Evolutionary conservation across 2,329 filamentous ascomycete genomes (phyloP).

Genomic region (Ophiognomonia clavigignenti-juglandacearum): DNA sequence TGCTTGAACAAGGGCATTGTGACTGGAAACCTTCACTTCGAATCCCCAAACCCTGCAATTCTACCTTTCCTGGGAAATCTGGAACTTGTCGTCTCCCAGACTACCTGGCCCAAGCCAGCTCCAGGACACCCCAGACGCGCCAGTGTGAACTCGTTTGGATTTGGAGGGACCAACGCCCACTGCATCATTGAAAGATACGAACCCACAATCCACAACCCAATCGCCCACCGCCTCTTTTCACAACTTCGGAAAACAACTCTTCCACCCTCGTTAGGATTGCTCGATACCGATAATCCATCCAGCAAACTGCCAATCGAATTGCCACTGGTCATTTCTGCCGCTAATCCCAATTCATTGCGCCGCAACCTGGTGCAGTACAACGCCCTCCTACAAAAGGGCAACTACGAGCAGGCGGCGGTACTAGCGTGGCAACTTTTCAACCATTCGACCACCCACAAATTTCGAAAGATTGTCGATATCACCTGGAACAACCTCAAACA

Average conservation of each 20-base stretch:
- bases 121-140: slow-evolving; percentile 33
- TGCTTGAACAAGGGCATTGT: slow-evolving; percentile 34
- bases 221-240: slow-evolving; percentile 9
- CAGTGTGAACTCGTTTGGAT: slow-evolving; percentile 42
- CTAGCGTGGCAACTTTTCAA: slow-evolving; percentile 30
- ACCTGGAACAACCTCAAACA: slow-evolving; percentile 5
- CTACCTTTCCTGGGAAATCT: slow-evolving; percentile 29
- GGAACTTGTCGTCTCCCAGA: slow-evolving; percentile 23
- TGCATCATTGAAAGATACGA: slow-evolving; percentile 37
- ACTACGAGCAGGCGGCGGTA: slow-evolving; percentile 12
- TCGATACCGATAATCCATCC: neutral
- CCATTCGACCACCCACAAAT: slow-evolving; percentile 26
- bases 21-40: slow-evolving; percentile 39
- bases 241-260: neutral
- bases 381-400: slow-evolving; percentile 24
- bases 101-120: slow-evolving; percentile 31
- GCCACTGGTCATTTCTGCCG: slow-evolving; percentile 34
- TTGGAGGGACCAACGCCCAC: slow-evolving; percentile 40
- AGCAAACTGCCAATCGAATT: slow-evolving; percentile 16
- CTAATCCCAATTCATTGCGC: slow-evolving; percentile 29
- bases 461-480: slow-evolving; percentile 19
- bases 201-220: slow-evolving; percentile 25
- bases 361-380: slow-evolving; percentile 23
- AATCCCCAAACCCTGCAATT: slow-evolving; percentile 35
- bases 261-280: neutral